Conservation (phyloP, 2,329 filamentous ascomycete genomes). For the Colletotrichum melonis region DNA sequence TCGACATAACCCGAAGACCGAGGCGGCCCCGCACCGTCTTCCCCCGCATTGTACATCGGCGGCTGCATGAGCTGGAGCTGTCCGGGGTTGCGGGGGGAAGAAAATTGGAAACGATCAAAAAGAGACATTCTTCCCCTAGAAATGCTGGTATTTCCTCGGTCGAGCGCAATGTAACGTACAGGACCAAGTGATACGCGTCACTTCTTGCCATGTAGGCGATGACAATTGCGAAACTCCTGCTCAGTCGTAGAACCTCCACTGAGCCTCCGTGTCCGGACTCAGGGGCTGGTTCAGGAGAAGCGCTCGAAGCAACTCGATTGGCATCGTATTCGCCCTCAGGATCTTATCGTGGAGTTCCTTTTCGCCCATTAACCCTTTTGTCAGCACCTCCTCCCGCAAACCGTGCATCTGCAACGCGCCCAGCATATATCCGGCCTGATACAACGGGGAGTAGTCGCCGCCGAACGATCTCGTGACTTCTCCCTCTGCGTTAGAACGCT, state of each 20-base stretch:
- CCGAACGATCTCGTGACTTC: constrained; percentile 68
- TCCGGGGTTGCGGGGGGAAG: background rate
- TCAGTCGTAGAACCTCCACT: constrained; percentile 61
- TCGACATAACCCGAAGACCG: background rate
- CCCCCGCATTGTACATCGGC: background rate
- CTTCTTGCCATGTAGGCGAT: background rate
- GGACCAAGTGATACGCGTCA: background rate
- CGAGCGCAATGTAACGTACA: constrained; percentile 1
- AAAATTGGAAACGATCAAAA: background rate
- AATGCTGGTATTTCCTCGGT: background rate
- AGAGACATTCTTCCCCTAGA: background rate
- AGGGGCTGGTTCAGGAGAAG: constrained; percentile 56
- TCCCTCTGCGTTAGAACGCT: constrained; percentile 68
- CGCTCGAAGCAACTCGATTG: constrained; percentile 64
- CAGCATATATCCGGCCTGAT: constrained; percentile 70
- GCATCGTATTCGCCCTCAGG: constrained; percentile 63
- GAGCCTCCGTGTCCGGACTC: constrained; percentile 54
- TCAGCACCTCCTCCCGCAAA: constrained; percentile 61
- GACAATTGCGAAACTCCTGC: no score
- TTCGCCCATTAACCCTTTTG: constrained; percentile 52
- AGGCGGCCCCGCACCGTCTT: background rate
- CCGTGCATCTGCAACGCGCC: constrained; percentile 67
- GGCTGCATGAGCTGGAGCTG: background rate
- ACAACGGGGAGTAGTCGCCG: constrained; percentile 67
- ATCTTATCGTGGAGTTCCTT: constrained; percentile 68